Conservation (phyloP, 495 filamentous ascomycete genomes). For the Xylaria scruposa region DNA sequence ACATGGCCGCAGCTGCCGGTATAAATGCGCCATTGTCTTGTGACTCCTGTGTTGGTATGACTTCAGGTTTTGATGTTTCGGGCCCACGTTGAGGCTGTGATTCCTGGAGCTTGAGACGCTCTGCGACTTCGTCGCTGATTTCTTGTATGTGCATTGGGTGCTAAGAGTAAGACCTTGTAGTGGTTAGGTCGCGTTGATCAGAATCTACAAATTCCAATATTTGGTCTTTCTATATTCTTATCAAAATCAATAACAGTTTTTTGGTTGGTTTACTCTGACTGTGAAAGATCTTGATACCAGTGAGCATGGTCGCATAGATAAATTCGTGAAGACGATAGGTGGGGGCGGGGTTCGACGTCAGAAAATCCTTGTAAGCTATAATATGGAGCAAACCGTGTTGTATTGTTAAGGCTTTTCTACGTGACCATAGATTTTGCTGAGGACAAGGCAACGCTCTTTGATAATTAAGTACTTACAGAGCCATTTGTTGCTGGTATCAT, state of each 20-base stretch:
- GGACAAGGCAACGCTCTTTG: not conserved
- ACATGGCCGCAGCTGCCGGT: slow-evolving; percentile 30
- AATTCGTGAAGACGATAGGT: slow-evolving; percentile 6
- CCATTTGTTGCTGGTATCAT: not conserved
- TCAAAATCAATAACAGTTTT: slow-evolving; percentile 5
- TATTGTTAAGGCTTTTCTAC: not conserved
- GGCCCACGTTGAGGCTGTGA: slow-evolving; percentile 32
- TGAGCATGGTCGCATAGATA: not conserved
- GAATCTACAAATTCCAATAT: not conserved
- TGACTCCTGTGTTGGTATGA: slow-evolving; percentile 24
- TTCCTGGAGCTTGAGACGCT: slow-evolving; percentile 41
- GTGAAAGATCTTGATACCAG: not conserved
- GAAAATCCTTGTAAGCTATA: slow-evolving; percentile 20
- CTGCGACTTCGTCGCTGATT: slow-evolving; percentile 43
- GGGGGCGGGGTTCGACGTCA: slow-evolving; percentile 22
- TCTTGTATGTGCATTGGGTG: slow-evolving; percentile 37
- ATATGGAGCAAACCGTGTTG: slow-evolving; percentile 4
- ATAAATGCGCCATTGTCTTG: slow-evolving; percentile 24
- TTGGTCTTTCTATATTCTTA: not conserved
- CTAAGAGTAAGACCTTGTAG: not conserved
- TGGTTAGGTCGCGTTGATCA: not conserved
- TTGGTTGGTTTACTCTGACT: not conserved
- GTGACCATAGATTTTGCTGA: not conserved
- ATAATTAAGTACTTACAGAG: not conserved
- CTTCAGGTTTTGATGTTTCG: slow-evolving; percentile 39